Percentiles rank a stretch among this genome's conserved stretches.
These are phyloP conservation scores for Cruciata laevipes DNA, from an alignment of 257 asterid genomes.

Conservation along the genomic window DNA sequence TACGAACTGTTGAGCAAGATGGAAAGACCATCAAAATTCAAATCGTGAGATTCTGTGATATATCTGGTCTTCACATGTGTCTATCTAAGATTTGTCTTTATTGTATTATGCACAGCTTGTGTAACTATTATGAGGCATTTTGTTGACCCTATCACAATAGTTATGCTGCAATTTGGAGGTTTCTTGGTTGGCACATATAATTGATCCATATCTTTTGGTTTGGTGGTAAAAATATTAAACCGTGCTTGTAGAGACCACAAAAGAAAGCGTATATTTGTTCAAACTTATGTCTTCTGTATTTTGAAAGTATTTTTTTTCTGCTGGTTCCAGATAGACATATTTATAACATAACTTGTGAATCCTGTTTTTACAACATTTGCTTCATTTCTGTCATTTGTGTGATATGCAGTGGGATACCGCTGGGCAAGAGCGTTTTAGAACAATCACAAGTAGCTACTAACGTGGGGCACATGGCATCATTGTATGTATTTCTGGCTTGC, in stretches of 20 bases:
- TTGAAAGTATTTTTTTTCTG: not conserved
- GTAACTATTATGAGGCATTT: not conserved
- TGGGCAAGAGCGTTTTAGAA: slow-evolving; percentile 88
- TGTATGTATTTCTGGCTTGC: slow-evolving; percentile 30
- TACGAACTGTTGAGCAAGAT: slow-evolving; percentile 88
- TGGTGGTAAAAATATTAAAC: not conserved
- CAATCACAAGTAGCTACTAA: slow-evolving; percentile 87
- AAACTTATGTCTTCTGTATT: not conserved
- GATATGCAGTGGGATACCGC: slow-evolving; percentile 81
- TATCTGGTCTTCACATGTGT: not conserved
- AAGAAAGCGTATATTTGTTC: not conserved
- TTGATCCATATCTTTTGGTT: not conserved
- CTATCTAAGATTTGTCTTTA: too few relatives aligned
- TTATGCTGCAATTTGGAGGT: slow-evolving; percentile 3
- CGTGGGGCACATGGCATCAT: slow-evolving; percentile 94
- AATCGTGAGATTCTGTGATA: slow-evolving; percentile 39
- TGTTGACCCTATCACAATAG: not conserved
- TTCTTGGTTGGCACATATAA: not conserved
- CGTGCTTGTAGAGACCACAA: not conserved
- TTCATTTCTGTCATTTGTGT: slow-evolving; percentile 6
- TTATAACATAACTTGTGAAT: not conserved
- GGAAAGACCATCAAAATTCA: slow-evolving; percentile 87
- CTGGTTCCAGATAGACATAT: not conserved
- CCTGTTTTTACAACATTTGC: not conserved
- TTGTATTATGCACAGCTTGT: not conserved